phyloP scores from a whole-genome alignment of 129 eudicot species.

The Smallanthus sonchifolius region DNA sequence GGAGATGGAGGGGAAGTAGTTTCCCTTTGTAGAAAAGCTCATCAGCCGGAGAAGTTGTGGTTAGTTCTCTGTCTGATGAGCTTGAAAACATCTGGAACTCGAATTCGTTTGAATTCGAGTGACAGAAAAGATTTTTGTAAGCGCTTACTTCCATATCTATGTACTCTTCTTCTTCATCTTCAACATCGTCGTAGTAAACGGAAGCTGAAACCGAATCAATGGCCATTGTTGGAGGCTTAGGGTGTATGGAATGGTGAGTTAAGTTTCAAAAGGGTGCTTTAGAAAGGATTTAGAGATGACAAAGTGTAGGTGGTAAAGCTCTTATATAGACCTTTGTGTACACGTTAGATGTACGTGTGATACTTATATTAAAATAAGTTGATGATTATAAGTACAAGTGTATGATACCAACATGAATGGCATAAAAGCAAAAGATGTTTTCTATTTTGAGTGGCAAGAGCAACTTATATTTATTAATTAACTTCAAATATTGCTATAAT shows the following conservation, averaged over 20 bases:
- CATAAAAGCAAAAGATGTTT: slow-evolving; percentile 27
- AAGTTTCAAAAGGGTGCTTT: slow-evolving; percentile 9
- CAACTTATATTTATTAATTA: slow-evolving; percentile 6
- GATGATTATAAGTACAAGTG: neutral
- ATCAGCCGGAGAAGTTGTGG: slow-evolving; percentile 84
- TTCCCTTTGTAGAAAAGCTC: slow-evolving; percentile 92
- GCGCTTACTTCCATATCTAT: slow-evolving; percentile 77
- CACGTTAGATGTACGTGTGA: slow-evolving; percentile 3
- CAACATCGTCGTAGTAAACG: slow-evolving; percentile 3
- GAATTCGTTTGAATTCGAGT: slow-evolving; percentile 47
- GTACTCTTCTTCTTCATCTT: slow-evolving; percentile 57
- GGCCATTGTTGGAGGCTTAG: slow-evolving; percentile 17
- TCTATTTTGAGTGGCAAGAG: slow-evolving; percentile 4
- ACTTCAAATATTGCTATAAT: neutral
- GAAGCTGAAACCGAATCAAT: slow-evolving; percentile 27
- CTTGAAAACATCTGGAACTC: slow-evolving; percentile 84
- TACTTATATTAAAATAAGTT: neutral
- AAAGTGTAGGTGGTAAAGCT: slow-evolving; percentile 12
- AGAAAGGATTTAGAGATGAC: slow-evolving; percentile 24
- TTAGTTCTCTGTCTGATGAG: slow-evolving; percentile 51
- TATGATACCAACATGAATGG: slow-evolving; percentile 16
- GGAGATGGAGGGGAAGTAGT: slow-evolving; percentile 90
- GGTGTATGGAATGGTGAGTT: slow-evolving; percentile 16
- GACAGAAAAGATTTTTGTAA: slow-evolving; percentile 27
- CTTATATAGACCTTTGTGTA: slow-evolving; percentile 19